Evolutionary conservation across 2,329 filamentous ascomycete genomes (phyloP), one percentile per base, ranked within the genome.

Genomic region (Aspergillus ruber): DNA sequence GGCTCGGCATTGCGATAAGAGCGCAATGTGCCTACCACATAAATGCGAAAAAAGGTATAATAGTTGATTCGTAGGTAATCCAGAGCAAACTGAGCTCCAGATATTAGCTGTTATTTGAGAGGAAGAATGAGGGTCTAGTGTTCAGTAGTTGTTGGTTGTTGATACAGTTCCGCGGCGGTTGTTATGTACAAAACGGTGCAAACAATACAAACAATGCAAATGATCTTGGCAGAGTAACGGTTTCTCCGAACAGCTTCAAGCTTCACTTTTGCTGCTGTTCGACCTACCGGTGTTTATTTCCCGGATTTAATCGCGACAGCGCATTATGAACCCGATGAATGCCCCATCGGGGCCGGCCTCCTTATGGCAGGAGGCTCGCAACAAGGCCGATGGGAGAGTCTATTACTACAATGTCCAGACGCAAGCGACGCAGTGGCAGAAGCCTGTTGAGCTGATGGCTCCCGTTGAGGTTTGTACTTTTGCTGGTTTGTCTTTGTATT

Each of bases 391-490:
- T 62, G 91, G 90, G 55, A 83, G 88, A 57, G 77, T 83, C 42
- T 98, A 98, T 69, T 98, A 94, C 68, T 95, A 90, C 76, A 95
- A 98, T 66, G 73, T 83, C 10, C 72, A 82, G 51, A 95, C 90
- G 13, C 94, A 94, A 65, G 81, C 79, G 53, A 97, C 93, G 27
- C 86, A 90, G 79, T 98, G 93, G 93, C 85, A 83, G 36, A 97
- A 96, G 73, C 94, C 93, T 3, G 81, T 86, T 63, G 93, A 95
- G 41, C 75, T 95, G 70, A 90, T 95, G 86, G 85, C 81, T 18
- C 80, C 82, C 6, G 82, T 84, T 44, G 90, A 95, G 82, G 89
- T 90, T 71, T 54, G 68, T 56, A 48, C 41, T 29, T 17, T 25
- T 8, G 25, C 46, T 49, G 23, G 23, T 46, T 25, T 25, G 15